These are phyloP conservation scores for Wickerhamiella infanticola DNA, from an alignment of 1,139 yeast genomes.

Conservation along the genomic window DNA sequence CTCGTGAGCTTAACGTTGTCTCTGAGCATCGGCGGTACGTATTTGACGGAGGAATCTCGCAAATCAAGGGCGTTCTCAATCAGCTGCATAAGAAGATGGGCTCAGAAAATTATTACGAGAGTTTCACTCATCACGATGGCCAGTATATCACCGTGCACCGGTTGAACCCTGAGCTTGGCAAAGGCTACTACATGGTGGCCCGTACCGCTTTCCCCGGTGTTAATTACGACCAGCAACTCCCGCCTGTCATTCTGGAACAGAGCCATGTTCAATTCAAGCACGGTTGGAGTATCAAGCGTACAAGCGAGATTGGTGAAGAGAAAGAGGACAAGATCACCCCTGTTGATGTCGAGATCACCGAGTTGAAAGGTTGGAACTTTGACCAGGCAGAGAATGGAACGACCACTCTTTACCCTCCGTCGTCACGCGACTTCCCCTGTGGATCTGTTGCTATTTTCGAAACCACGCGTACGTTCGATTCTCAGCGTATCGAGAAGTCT, in stretches of 20 bases:
- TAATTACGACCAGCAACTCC: slow-evolving; percentile 20
- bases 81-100: slow-evolving; percentile 55
- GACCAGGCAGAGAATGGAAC: slow-evolving; percentile 28
- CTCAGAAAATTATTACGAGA: slow-evolving; percentile 61
- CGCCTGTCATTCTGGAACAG: slow-evolving; percentile 14
- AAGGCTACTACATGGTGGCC: slow-evolving; percentile 80
- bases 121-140: slow-evolving; percentile 88
- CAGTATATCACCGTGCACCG: slow-evolving; percentile 86
- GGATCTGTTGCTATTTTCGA: slow-evolving; percentile 81
- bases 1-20: slow-evolving; percentile 69
- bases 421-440: slow-evolving; percentile 43
- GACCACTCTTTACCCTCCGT: slow-evolving; percentile 41
- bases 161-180: slow-evolving; percentile 66
- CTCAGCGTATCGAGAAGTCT: slow-evolving; percentile 32
- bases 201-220: slow-evolving; percentile 51
- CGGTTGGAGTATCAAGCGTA: slow-evolving; percentile 12
- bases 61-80: slow-evolving; percentile 43
- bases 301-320: slow-evolving; percentile 32
- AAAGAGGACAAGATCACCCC: slow-evolving; percentile 30
- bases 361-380: slow-evolving; percentile 37
- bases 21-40: slow-evolving; percentile 54
- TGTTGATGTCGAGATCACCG: slow-evolving; percentile 47
- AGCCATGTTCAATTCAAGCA: slow-evolving; percentile 9
- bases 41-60: slow-evolving; percentile 53
- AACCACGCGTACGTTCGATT: slow-evolving; percentile 33